These are phyloP conservation scores for Arthrinium puccinioides DNA, from an alignment of 2,329 filamentous ascomycete species.

Conservation along the genomic window DNA sequence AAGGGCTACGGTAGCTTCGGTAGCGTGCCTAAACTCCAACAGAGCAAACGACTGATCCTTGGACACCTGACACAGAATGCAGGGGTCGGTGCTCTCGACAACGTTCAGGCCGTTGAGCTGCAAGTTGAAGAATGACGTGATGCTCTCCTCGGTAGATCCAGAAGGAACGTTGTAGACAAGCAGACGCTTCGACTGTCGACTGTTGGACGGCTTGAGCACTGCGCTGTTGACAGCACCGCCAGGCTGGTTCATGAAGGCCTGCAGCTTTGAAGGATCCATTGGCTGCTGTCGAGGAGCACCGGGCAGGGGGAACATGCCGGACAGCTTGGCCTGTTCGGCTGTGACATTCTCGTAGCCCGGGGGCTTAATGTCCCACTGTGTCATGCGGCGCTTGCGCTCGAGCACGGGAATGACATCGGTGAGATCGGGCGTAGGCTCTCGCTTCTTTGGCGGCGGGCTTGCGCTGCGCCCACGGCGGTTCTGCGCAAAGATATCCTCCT, in stretches of 20 bases:
- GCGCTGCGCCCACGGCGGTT: slow-evolving; percentile 65
- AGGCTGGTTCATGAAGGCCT: slow-evolving; percentile 92
- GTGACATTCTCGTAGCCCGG: slow-evolving; percentile 97
- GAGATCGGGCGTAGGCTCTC: slow-evolving; percentile 92
- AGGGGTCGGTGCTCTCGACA: slow-evolving; percentile 75
- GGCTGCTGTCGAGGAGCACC: slow-evolving; percentile 91
- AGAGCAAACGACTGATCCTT: slow-evolving; percentile 75
- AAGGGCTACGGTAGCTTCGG: slow-evolving; percentile 85
- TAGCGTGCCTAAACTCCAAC: slow-evolving; percentile 80
- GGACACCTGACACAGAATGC: slow-evolving; percentile 74
- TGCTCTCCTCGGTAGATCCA: slow-evolving; percentile 63
- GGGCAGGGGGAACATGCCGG: slow-evolving; percentile 96
- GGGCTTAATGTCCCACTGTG: slow-evolving; percentile 99
- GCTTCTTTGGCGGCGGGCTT: slow-evolving; percentile 78
- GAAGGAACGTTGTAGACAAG: slow-evolving; percentile 77
- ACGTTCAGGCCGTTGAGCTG: slow-evolving; percentile 97
- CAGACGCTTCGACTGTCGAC: slow-evolving; percentile 88
- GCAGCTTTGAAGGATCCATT: slow-evolving; percentile 88
- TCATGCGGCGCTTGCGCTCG: slow-evolving; percentile 84
- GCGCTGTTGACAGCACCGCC: slow-evolving; percentile 62
- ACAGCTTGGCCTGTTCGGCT: slow-evolving; percentile 96
- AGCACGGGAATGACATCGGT: slow-evolving; percentile 77
- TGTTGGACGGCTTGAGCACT: slow-evolving; percentile 86
- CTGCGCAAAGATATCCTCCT: slow-evolving; percentile 40
- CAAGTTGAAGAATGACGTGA: slow-evolving; percentile 87